A percentile compares a stretch with the other conserved stretches of the same genome.
Evolutionary conservation across 2,329 filamentous ascomycete species (phyloP).

Genomic region (Claviceps monticola): DNA sequence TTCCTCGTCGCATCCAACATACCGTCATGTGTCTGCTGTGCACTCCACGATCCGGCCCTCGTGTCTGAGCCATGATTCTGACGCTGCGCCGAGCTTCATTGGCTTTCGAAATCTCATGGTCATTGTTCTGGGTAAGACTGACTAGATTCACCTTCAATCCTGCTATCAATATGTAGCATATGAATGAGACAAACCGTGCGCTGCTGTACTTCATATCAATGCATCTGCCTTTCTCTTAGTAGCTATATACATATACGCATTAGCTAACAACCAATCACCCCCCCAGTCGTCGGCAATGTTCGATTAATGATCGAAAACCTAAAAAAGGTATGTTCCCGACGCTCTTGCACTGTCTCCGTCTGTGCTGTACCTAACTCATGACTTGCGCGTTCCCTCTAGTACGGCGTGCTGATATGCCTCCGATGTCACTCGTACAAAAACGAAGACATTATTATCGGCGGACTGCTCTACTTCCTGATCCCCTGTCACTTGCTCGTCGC

Average conservation of each 20-base stretch:
- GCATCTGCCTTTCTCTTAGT: too few species aligned
- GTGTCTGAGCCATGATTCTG: conserved; percentile 73
- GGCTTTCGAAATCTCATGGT: conserved; percentile 96
- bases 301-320: conserved; percentile 94
- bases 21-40: conserved; percentile 82
- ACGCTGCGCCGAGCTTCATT: conserved; percentile 65
- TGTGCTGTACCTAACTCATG: not conserved
- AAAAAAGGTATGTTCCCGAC: conserved; percentile 51
- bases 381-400: conserved; percentile 35
- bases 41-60: conserved; percentile 62
- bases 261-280: not conserved
- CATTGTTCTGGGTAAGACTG: conserved; percentile 62
- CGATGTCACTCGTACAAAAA: conserved; percentile 76
- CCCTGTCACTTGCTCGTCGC: conserved; percentile 84
- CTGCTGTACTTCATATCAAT: too few species aligned
- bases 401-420: conserved; percentile 87
- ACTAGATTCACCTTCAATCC: too few species aligned
- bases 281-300: conserved; percentile 74
- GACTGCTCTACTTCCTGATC: conserved; percentile 71
- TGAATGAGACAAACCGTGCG: too few species aligned
- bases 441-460: conserved; percentile 62
- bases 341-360: not conserved
- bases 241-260: too few species aligned
- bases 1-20: conserved; percentile 41
- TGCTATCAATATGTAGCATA: too few species aligned